A percentile compares a stretch with the other conserved stretches of the same genome.
Evolutionary conservation across 345 rosid species (phyloP).

Genomic region (Geranium rotundifolium): DNA sequence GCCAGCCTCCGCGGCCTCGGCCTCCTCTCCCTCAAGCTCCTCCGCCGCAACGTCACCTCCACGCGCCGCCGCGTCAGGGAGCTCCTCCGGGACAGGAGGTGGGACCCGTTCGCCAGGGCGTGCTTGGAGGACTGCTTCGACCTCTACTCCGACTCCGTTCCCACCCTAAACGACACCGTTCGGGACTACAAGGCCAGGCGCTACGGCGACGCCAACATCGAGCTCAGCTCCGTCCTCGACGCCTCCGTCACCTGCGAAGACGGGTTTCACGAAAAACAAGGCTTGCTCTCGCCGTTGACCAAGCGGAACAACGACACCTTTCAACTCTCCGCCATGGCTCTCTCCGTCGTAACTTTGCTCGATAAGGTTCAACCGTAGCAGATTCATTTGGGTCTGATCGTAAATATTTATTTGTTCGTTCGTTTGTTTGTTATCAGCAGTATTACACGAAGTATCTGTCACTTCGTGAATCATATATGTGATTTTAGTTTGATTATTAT

Average conservation of each 20-base stretch:
- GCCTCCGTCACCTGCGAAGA: conserved; percentile 49
- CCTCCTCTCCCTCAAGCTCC: conserved; percentile 29
- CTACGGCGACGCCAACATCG: conserved; percentile 32
- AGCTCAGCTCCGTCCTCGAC: conserved; percentile 35
- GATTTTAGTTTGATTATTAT: no score
- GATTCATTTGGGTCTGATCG: no score
- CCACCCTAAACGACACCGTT: conserved; percentile 22
- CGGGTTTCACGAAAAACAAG: conserved; percentile 38
- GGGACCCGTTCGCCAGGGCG: conserved; percentile 17
- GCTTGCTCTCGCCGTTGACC: conserved; percentile 27
- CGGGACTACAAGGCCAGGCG: conserved; percentile 23
- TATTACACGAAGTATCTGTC: no score
- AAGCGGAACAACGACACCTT: conserved; percentile 27
- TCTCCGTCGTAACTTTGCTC: conserved; percentile 39
- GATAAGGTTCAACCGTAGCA: neutral
- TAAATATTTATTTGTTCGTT: no score
- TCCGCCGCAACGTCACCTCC: conserved; percentile 12
- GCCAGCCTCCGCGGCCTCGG: conserved; percentile 38
- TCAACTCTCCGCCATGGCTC: conserved; percentile 36
- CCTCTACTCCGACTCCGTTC: conserved; percentile 39
- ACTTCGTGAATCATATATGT: no score
- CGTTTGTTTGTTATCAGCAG: no score
- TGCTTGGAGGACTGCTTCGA: conserved; percentile 41
- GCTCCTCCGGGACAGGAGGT: conserved; percentile 21
- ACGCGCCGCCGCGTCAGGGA: neutral